These are phyloP conservation scores for Vigna mungo DNA, from an alignment of 306 rosid genomes.

Conservation along the genomic window DNA sequence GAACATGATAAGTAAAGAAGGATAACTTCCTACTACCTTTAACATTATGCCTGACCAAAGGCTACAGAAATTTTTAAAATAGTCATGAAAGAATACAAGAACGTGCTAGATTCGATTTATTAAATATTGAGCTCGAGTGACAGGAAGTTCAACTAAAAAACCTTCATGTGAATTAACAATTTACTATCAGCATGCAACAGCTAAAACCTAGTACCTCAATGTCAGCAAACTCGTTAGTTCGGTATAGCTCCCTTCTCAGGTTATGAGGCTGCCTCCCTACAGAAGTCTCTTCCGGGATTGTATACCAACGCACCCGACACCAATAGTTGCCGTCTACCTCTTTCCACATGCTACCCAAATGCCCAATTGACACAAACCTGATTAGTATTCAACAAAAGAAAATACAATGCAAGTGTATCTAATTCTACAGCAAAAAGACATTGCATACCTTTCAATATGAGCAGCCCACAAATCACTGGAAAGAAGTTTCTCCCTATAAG, in stretches of 20 bases:
- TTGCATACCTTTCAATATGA: slow-evolving; percentile 62
- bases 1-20: slow-evolving; percentile 29
- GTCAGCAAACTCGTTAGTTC: slow-evolving; percentile 78
- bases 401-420: not conserved
- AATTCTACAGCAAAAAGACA: not conserved
- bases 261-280: slow-evolving; percentile 91
- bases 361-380: not conserved
- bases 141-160: slow-evolving; percentile 22
- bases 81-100: slow-evolving; percentile 31
- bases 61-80: slow-evolving; percentile 21
- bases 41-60: slow-evolving; percentile 7
- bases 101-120: slow-evolving; percentile 16
- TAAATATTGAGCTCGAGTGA: not conserved
- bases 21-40: slow-evolving; percentile 25
- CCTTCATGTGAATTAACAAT: slow-evolving; percentile 24
- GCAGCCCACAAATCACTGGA: slow-evolving; percentile 91
- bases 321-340: slow-evolving; percentile 73
- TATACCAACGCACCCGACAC: slow-evolving; percentile 83
- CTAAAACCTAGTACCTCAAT: slow-evolving; percentile 67
- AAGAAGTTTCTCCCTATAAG: slow-evolving; percentile 88
- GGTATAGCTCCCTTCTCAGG: slow-evolving; percentile 86
- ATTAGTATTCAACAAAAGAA: slow-evolving; percentile 8
- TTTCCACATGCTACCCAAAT: slow-evolving; percentile 75
- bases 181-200: not conserved
- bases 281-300: slow-evolving; percentile 90